A percentile compares a stretch with the other conserved stretches of the same genome.
Evolutionary conservation across 2,329 filamentous ascomycete species (phyloP).

Genomic region (Ophiostoma tasmaniense): DNA sequence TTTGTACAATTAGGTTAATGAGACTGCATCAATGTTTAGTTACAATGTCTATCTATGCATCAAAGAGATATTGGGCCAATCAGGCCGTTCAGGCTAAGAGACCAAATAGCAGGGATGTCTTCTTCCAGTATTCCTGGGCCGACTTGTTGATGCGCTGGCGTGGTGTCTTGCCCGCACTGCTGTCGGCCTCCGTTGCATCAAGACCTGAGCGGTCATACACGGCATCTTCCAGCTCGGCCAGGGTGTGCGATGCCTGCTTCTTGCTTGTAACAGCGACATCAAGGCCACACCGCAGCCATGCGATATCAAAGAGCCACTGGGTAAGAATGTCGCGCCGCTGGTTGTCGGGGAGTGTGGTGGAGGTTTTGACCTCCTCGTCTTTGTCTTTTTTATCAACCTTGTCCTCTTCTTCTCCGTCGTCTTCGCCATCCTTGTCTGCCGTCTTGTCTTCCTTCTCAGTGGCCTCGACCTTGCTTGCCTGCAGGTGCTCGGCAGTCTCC

Average conservation of each 20-base stretch:
- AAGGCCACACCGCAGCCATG: constrained; percentile 43
- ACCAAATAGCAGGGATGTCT: constrained; percentile 74
- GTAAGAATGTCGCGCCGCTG: constrained; percentile 38
- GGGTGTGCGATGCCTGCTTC: constrained; percentile 23
- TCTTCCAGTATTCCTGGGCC: constrained; percentile 72
- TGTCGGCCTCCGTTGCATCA: background rate
- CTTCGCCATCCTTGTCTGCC: too few relatives aligned
- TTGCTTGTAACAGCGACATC: constrained; percentile 22
- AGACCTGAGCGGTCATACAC: constrained; percentile 40
- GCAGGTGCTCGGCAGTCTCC: constrained; percentile 20
- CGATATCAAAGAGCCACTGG: constrained; percentile 55
- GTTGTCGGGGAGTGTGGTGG: background rate
- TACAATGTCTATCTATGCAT: constrained; percentile 19
- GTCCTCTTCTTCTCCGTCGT: constrained; percentile 19
- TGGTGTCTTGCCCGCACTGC: constrained; percentile 36
- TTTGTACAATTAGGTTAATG: background rate
- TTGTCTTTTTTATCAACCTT: background rate
- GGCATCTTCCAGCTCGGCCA: constrained; percentile 39
- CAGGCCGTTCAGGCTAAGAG: constrained; percentile 45
- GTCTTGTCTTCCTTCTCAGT: constrained; percentile 13
- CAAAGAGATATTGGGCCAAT: constrained; percentile 22
- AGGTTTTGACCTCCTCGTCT: background rate
- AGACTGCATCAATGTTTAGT: constrained; percentile 1
- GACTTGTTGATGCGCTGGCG: constrained; percentile 50
- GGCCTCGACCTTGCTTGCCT: constrained; percentile 10